A percentile compares a stretch with the other conserved stretches of the same genome.
These are phyloP conservation scores for Curvularia spicifera DNA, from an alignment of 2,329 filamentous ascomycete species.

Conservation along the genomic window DNA sequence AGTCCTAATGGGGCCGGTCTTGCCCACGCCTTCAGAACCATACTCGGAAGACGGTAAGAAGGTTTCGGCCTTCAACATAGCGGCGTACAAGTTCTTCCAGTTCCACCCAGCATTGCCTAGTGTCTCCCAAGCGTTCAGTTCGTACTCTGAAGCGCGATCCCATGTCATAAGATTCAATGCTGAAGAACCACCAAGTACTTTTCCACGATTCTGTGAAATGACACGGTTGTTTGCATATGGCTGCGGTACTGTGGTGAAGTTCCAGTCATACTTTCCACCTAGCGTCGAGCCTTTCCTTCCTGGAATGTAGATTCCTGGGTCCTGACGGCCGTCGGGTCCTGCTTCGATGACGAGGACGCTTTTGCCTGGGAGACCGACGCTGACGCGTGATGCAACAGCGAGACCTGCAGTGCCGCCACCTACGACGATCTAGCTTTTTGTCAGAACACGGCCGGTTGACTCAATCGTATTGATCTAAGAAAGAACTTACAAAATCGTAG, in stretches of 20 bases:
- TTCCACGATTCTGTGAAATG: constrained; percentile 54
- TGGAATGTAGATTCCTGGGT: constrained; percentile 36
- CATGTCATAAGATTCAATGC: constrained; percentile 53
- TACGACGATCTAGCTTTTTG: constrained; percentile 22
- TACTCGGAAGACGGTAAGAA: constrained; percentile 38
- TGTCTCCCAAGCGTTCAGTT: constrained; percentile 43
- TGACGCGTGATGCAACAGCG: constrained; percentile 43
- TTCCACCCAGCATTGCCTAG: constrained; percentile 44
- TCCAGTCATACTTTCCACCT: constrained; percentile 43
- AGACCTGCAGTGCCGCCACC: constrained; percentile 40
- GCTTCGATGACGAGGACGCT: constrained; percentile 38
- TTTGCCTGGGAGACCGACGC: constrained; percentile 35
- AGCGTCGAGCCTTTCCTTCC: constrained; percentile 39
- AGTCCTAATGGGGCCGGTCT: constrained; percentile 41
- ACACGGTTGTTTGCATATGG: constrained; percentile 49
- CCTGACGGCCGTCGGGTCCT: constrained; percentile 37
- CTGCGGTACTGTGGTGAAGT: constrained; percentile 56
- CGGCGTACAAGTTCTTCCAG: constrained; percentile 40
- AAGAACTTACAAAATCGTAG: constrained; percentile 14
- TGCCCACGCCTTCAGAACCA: constrained; percentile 38
- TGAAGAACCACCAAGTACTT: constrained; percentile 57
- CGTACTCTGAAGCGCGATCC: constrained; percentile 39
- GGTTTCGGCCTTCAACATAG: constrained; percentile 44
- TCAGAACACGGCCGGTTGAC: neutral
- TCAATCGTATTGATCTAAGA: too few species aligned